Percentiles rank a stretch among this genome's conserved stretches.
These are phyloP conservation scores for Globisporangium alternatum DNA, from an alignment of 352 stramenopile genomes.

Conservation along the genomic window DNA sequence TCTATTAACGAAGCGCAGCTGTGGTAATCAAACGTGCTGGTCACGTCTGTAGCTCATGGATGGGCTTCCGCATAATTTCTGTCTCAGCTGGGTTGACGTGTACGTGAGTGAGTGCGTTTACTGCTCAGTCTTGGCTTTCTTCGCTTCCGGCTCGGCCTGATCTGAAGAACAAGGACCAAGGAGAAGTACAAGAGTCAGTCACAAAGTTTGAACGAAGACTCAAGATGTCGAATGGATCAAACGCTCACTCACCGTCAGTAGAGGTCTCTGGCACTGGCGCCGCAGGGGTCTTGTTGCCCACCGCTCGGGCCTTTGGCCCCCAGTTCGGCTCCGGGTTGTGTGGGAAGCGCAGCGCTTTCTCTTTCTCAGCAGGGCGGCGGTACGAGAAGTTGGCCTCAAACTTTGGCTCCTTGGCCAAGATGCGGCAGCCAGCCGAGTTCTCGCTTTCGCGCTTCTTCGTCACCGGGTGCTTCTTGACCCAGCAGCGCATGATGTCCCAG, in stretches of 20 bases:
- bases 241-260: constrained; percentile 18
- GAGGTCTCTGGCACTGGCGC: constrained; percentile 21
- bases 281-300: constrained; percentile 57
- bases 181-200: background rate
- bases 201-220: background rate
- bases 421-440: constrained; percentile 76
- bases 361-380: constrained; percentile 70
- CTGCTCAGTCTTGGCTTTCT: constrained; percentile 73
- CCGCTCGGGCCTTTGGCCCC: constrained; percentile 92
- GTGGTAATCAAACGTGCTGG: background rate
- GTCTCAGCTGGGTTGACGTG: background rate
- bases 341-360: constrained; percentile 92
- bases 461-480: constrained; percentile 93
- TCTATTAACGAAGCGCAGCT: constrained; percentile 27
- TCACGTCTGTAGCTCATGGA: background rate
- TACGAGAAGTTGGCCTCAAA: constrained; percentile 85
- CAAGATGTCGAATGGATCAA: constrained; percentile 6
- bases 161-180: constrained; percentile 25
- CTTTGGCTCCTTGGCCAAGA: constrained; percentile 82
- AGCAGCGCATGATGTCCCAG: constrained; percentile 98
- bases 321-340: constrained; percentile 96
- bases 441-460: constrained; percentile 85
- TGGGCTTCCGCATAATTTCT: constrained; percentile 19
- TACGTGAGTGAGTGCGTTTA: constrained; percentile 19
- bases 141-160: constrained; percentile 56